Conservation (phyloP, 768 basidiomycete species). For the Gloeophyllum trabeum region DNA sequence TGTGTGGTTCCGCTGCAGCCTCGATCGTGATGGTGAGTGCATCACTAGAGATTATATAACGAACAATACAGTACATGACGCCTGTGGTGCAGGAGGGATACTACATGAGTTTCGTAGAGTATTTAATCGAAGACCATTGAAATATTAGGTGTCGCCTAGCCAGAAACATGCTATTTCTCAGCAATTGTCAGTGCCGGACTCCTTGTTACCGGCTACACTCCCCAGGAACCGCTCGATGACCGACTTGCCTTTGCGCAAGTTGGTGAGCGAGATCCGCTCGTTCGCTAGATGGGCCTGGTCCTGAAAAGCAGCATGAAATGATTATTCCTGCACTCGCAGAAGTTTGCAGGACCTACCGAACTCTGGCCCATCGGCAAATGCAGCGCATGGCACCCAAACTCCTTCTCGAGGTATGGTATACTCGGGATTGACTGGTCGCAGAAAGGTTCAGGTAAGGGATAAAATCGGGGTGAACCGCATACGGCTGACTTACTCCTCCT, state of each 20-base stretch:
- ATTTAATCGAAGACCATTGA: too few relatives aligned
- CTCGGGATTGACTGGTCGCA: slow-evolving; percentile 76
- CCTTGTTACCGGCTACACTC: too few relatives aligned
- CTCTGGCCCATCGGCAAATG: slow-evolving; percentile 95
- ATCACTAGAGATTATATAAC: too few relatives aligned
- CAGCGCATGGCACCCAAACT: slow-evolving; percentile 79
- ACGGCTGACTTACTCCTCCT: slow-evolving; percentile 76
- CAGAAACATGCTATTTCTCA: too few relatives aligned
- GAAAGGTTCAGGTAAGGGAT: background rate
- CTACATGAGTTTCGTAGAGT: too few relatives aligned
- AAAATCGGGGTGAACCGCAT: background rate
- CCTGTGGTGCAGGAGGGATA: too few relatives aligned
- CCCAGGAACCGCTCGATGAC: slow-evolving; percentile 71
- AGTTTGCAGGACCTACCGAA: slow-evolving; percentile 36
- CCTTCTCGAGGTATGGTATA: slow-evolving; percentile 87
- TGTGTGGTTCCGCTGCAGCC: too few relatives aligned
- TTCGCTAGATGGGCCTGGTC: slow-evolving; percentile 91
- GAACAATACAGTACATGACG: too few relatives aligned
- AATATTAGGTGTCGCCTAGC: too few relatives aligned
- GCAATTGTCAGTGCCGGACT: too few relatives aligned
- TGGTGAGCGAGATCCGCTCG: slow-evolving; percentile 80
- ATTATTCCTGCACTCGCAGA: slow-evolving; percentile 1
- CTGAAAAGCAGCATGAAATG: slow-evolving; percentile 21
- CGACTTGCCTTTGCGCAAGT: slow-evolving; percentile 67
- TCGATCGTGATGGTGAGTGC: too few relatives aligned